Percentiles rank a stretch among this genome's conserved stretches.
Evolutionary conservation across 768 basidiomycete species (phyloP).

Genomic region (Tricholoma saponaceum): DNA sequence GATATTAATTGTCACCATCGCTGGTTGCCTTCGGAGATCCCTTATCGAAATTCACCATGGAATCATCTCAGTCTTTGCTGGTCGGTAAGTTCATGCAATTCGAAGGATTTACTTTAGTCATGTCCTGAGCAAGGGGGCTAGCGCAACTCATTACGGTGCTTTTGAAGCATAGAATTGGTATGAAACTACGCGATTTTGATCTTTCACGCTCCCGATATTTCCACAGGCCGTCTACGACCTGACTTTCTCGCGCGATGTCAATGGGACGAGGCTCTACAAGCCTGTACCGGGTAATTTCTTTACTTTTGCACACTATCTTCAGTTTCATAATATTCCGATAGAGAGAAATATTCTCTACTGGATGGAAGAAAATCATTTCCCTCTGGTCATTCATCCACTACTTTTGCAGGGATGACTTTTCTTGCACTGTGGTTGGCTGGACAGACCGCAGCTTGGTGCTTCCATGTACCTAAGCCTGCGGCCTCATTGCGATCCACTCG

Average conservation of each 20-base stretch:
- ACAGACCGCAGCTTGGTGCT: conserved; percentile 60
- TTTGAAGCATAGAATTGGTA: conserved; percentile 58
- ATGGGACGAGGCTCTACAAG: conserved; percentile 44
- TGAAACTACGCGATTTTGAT: conserved; percentile 5
- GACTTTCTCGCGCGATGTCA: conserved; percentile 65
- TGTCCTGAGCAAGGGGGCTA: conserved; percentile 28
- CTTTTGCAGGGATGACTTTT: conserved; percentile 63
- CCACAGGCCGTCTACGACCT: conserved; percentile 50
- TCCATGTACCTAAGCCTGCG: conserved; percentile 31
- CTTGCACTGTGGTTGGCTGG: conserved; percentile 59
- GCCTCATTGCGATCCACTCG: conserved; percentile 41
- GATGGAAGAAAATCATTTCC: conserved; percentile 63
- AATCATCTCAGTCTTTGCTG: conserved; percentile 43
- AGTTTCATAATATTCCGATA: conserved; percentile 12
- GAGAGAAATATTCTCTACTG: conserved; percentile 32
- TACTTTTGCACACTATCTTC: not conserved
- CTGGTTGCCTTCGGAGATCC: conserved; percentile 40
- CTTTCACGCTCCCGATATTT: not conserved
- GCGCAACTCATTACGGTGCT: conserved; percentile 45
- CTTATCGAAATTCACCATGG: conserved; percentile 56
- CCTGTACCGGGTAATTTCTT: conserved; percentile 53
- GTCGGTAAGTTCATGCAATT: conserved; percentile 24
- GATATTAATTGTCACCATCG: conserved; percentile 29
- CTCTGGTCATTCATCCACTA: conserved; percentile 66
- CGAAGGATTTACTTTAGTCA: conserved; percentile 2